phyloP scores from a whole-genome alignment of 1,284 basidiomycete species.

The Cryptococcus floricola region DNA sequence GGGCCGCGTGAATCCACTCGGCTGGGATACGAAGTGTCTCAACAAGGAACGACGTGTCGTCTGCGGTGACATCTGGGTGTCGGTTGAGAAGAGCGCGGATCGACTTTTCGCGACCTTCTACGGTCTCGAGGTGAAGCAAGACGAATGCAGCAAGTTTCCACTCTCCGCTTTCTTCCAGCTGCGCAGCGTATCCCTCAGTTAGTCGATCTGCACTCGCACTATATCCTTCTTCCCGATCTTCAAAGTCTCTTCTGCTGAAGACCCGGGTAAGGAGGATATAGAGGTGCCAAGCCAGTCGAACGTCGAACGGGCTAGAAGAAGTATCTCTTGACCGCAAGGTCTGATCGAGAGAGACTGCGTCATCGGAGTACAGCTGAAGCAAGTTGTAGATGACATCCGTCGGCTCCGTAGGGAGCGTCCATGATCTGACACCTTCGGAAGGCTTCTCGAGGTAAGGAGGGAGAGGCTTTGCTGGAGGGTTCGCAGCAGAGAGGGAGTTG shows the following conservation, averaged over 20 bases:
- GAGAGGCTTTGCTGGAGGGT: conserved; percentile 57
- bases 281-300: conserved; percentile 86
- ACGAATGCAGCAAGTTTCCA: conserved; percentile 87
- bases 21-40: conserved; percentile 74
- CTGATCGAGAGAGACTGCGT: conserved; percentile 52
- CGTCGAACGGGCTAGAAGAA: conserved; percentile 70
- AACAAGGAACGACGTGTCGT: conserved; percentile 69
- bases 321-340: conserved; percentile 66
- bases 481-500: conserved; percentile 49
- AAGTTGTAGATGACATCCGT: conserved; percentile 78
- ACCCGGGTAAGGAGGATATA: conserved; percentile 82
- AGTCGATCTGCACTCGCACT: conserved; percentile 78
- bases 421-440: conserved; percentile 40
- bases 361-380: conserved; percentile 67
- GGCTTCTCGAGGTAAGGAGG: conserved; percentile 63
- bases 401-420: conserved; percentile 31
- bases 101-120: conserved; percentile 68
- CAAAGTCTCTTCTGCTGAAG: conserved; percentile 76
- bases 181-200: conserved; percentile 77
- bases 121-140: conserved; percentile 78
- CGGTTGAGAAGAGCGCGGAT: conserved; percentile 76
- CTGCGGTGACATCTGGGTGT: conserved; percentile 64
- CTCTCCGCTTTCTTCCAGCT: conserved; percentile 76
- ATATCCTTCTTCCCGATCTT: conserved; percentile 71
- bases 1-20: conserved; percentile 82